Base-by-base conservation (phyloP, 192 early-diverging fungal genomes). In the Geranomyces michiganensis region DNA sequence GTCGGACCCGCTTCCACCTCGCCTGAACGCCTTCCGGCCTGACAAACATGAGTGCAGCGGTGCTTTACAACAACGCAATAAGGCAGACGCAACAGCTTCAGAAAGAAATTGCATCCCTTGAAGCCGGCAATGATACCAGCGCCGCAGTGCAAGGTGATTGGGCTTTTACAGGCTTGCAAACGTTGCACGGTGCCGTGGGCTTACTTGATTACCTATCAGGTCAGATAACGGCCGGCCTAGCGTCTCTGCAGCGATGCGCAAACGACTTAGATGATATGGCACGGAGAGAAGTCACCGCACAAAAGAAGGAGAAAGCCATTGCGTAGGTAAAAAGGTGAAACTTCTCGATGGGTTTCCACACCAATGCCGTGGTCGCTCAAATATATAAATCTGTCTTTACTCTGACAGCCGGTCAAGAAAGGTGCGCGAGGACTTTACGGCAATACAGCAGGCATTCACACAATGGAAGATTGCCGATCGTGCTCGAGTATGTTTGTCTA, bases 291-390 rank as follows among this genome's bases (percentile, higher is more conserved):
- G 77, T 84, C n/a, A 77, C 76, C 14, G 74, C 79, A 8, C 68
- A 65, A 26, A 85, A 85, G 56, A 67, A 81, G 67, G 78, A 85
- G 60, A 82, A 77, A 70, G 76, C 77, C 19, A 32, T 82, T 10
- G 68, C 67, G 82, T 84, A 75, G 70, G 73, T 76, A 69, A 63
- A 24, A 30, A 72, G 22, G 10, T 41, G 36, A 41, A 41, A 41
- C 36, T 41, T 41, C 5, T 41, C 5, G n/a, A n/a, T n/a, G n/a
- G n/a, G 46, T 47, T n/a, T n/a, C n/a, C 13, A 47, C n/a, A 47
- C 46, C 46, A 14, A 47, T 47, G 46, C n/a, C 46, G n/a, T 47
- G 13, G 46, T 12, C 46, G 46, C 46, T n/a, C n/a, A n/a, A n/a
- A n/a, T n/a, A n/a, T n/a, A n/a, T 10, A 41, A 41, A 41, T 41